These are phyloP conservation scores for Suillus subluteus DNA, from an alignment of 768 basidiomycete genomes.

Conservation along the genomic window DNA sequence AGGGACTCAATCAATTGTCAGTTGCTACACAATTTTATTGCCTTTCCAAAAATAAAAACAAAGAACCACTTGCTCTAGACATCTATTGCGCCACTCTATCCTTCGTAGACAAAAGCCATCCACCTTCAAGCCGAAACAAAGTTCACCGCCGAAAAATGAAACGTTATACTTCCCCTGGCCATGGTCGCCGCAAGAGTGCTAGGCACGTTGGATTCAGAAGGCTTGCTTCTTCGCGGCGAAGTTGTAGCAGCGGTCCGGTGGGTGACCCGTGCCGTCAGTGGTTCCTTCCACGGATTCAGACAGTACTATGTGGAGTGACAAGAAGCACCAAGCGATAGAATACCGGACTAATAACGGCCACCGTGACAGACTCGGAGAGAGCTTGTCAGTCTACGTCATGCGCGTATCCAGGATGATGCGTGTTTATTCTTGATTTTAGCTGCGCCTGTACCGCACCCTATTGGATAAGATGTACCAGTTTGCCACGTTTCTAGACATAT, in stretches of 20 bases:
- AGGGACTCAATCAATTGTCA: neutral
- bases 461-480: constrained; percentile 58
- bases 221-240: constrained; percentile 76
- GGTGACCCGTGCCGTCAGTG: constrained; percentile 80
- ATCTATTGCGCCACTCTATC: constrained; percentile 80
- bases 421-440: constrained; percentile 76
- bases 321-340: constrained; percentile 55
- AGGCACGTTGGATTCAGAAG: constrained; percentile 43
- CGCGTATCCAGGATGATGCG: constrained; percentile 76
- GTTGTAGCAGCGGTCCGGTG: constrained; percentile 81
- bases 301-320: constrained; percentile 49
- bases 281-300: constrained; percentile 58
- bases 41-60: constrained; percentile 1
- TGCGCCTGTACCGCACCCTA: constrained; percentile 39
- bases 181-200: constrained; percentile 67
- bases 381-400: constrained; percentile 57
- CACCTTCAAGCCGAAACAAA: constrained; percentile 93
- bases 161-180: constrained; percentile 76
- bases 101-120: constrained; percentile 84
- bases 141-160: constrained; percentile 84
- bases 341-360: constrained; percentile 45
- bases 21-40: neutral
- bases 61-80: constrained; percentile 29
- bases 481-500: constrained; percentile 72
- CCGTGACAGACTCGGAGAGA: constrained; percentile 47